Evolutionary conservation across 805 yeast species (phyloP).

Genomic region (Nakazawaea peltata): DNA sequence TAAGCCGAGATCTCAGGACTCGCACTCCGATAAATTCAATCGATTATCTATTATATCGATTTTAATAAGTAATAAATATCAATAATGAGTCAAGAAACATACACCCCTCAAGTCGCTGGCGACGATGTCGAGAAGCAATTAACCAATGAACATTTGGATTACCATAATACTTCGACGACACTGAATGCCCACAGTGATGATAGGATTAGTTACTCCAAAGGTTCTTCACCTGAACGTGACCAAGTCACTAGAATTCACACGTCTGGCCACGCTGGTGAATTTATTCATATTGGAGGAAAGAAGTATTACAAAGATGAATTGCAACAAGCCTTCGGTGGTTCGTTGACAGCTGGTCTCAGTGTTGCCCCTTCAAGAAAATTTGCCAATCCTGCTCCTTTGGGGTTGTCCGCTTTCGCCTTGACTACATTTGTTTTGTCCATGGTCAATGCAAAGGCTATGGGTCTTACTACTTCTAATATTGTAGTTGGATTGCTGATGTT

Average conservation of each 20-base stretch:
- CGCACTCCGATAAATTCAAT: no score
- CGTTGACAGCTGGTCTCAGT: constrained; percentile 60
- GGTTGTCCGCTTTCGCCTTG: constrained; percentile 62
- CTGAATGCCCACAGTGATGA: neutral
- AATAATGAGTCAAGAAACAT: constrained; percentile 4
- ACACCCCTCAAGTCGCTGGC: neutral
- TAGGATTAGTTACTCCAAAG: neutral
- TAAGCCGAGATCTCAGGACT: no score
- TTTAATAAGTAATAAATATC: neutral
- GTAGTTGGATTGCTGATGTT: constrained; percentile 62
- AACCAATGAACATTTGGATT: constrained; percentile 3
- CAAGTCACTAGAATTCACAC: constrained; percentile 3
- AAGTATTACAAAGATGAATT: constrained; percentile 57
- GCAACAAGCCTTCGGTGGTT: constrained; percentile 73
- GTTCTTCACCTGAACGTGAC: neutral
- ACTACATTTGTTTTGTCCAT: constrained; percentile 61
- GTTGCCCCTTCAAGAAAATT: constrained; percentile 50
- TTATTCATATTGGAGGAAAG: constrained; percentile 64
- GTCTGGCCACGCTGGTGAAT: constrained; percentile 45
- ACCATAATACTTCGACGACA: neutral
- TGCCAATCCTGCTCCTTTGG: constrained; percentile 75
- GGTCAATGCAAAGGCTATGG: constrained; percentile 59
- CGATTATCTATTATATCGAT: no score
- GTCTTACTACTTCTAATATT: constrained; percentile 50
- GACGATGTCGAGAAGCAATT: constrained; percentile 8